A percentile compares a stretch with the other conserved stretches of the same genome.
Conservation (phyloP, 176 grass and related monocot species). For the Hordeum vulgare region DNA sequence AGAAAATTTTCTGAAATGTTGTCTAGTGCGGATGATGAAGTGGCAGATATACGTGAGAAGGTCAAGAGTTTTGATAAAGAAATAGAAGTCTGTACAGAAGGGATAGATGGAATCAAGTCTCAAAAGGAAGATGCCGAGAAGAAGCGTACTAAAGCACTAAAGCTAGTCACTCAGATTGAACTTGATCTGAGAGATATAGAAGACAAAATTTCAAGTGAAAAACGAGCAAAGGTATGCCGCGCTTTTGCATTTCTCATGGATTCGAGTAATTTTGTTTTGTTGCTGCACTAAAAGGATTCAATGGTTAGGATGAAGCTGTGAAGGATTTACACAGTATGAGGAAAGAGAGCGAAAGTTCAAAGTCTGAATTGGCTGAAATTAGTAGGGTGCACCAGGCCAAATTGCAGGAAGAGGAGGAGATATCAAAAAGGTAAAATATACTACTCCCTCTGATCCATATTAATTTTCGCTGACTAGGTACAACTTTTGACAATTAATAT, state of each 20-base stretch:
- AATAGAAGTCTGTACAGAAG: conserved; percentile 58
- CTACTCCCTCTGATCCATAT: too few relatives aligned
- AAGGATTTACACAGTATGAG: conserved; percentile 56
- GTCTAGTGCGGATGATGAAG: conserved; percentile 64
- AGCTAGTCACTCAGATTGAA: conserved; percentile 65
- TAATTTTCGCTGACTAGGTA: too few relatives aligned
- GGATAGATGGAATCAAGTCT: conserved; percentile 55
- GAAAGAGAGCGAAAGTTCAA: conserved; percentile 73
- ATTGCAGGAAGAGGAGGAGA: conserved; percentile 78
- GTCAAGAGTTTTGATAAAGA: conserved; percentile 68
- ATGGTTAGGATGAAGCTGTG: conserved; percentile 65
- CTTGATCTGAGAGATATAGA: conserved; percentile 83
- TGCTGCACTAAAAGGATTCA: neutral
- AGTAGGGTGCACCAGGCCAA: conserved; percentile 62
- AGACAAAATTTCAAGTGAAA: conserved; percentile 61
- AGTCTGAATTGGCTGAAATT: conserved; percentile 64
- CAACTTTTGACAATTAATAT: too few relatives aligned
- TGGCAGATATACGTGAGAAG: conserved; percentile 56
- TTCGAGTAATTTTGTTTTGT: neutral
- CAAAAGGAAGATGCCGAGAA: conserved; percentile 71
- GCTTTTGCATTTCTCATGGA: neutral
- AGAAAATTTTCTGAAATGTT: conserved; percentile 70
- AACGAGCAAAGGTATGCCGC: conserved; percentile 62
- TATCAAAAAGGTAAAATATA: conserved; percentile 68
- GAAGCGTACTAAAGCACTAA: conserved; percentile 55